These are phyloP conservation scores for Vigna nakashimae DNA, from an alignment of 306 rosid genomes.

Conservation along the genomic window DNA sequence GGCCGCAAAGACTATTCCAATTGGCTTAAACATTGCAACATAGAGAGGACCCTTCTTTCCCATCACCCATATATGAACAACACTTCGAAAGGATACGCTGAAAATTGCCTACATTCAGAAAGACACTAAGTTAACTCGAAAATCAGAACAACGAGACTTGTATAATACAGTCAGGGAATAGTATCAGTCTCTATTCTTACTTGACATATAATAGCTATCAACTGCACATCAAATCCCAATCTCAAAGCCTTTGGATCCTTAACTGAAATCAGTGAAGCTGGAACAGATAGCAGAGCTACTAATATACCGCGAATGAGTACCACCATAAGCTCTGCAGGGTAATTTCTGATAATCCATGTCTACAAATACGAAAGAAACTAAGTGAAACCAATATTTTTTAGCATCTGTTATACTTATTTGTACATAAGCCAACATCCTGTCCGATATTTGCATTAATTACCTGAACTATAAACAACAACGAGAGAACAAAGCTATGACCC, in stretches of 20 bases:
- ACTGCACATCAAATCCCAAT: constrained; percentile 23
- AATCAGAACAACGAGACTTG: neutral
- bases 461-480: constrained; percentile 14
- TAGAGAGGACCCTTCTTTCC: constrained; percentile 39
- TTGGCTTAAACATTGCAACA: constrained; percentile 51
- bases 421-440: neutral
- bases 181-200: constrained; percentile 22
- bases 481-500: constrained; percentile 25
- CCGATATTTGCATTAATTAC: neutral
- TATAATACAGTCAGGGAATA: neutral
- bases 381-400: neutral
- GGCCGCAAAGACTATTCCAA: constrained; percentile 38
- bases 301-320: constrained; percentile 1
- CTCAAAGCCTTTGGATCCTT: constrained; percentile 33
- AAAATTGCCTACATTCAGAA: constrained; percentile 37
- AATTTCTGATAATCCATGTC: constrained; percentile 38
- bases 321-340: constrained; percentile 41
- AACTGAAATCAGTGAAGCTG: constrained; percentile 23
- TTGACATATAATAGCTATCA: constrained; percentile 36
- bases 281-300: constrained; percentile 28
- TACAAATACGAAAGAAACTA: neutral
- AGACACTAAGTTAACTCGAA: neutral
- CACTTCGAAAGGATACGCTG: neutral
- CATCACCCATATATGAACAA: constrained; percentile 32
- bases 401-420: neutral